Base-by-base conservation (phyloP, 495 filamentous ascomycete species). In the Daldinia caldariorum region DNA sequence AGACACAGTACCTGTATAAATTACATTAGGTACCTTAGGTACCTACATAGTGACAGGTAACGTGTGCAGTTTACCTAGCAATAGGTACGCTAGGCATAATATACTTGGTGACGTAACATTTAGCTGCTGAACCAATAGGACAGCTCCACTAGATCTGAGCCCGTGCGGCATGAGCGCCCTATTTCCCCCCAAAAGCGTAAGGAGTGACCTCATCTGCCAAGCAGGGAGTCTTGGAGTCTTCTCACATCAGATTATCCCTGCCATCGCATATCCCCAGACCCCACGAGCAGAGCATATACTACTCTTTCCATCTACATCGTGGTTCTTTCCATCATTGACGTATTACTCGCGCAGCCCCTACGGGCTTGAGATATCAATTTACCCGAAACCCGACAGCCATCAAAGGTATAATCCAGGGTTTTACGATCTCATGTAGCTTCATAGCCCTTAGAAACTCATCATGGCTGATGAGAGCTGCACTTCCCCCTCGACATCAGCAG, bases 401-500 rank as follows among this genome's bases (percentile, higher is more conserved):
- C 47, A 12, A 61, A 26, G 34, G 5, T 16, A 16, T 61, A 43
- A 31, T 1, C 29, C 37, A 31, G 53, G 58, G 59, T 16, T 58
- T 47, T 22, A 45, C 50, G 58, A 63, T 62, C 69, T 41, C 59
- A 76, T 69, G 66, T 66, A 73, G 51, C 38, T 50, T 61, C 45
- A 26, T 4, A 47, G 31, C 20, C 37, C 22, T 55, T 58, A 8
- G 35, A 71, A 29, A 58, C 47, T n/a, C 66, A 41, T 53, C 70
- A 77, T 77, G 75, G 67, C 64, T 61, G 72, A 75, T 56, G 65
- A 77, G 22, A 69, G 31, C 43, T 62, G 38, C 59, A 58, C 61
- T 18, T 67, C 69, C 3, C 22, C 66, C 43, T 73, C 72, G 31
- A 69, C 75, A 20, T 59, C 69, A 38, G 63, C 72, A 59, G 56